Conservation (phyloP, 257 asterid species). For the Mentha longifolia region DNA sequence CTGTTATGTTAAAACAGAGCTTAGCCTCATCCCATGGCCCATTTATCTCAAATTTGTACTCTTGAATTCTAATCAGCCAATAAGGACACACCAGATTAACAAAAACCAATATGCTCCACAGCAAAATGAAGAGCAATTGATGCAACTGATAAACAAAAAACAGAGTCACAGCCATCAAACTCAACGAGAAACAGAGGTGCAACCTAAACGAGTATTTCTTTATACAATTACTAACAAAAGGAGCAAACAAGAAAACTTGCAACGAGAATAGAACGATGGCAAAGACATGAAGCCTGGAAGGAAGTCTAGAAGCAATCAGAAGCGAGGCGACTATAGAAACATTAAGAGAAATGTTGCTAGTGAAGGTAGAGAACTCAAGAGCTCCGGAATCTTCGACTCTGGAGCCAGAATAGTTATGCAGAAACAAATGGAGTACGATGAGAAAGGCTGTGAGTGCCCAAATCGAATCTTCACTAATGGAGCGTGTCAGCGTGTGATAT, state of each 20-base stretch:
- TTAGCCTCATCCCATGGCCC: slow-evolving; percentile 99
- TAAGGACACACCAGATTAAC: slow-evolving; percentile 86
- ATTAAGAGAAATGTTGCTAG: slow-evolving; percentile 55
- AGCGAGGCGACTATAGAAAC: slow-evolving; percentile 93
- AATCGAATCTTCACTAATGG: slow-evolving; percentile 90
- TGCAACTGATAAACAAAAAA: slow-evolving; percentile 55
- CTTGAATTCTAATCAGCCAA: slow-evolving; percentile 90
- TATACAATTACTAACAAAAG: slow-evolving; percentile 69
- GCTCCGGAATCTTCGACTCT: slow-evolving; percentile 52
- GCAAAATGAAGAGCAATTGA: slow-evolving; percentile 55
- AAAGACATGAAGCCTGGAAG: slow-evolving; percentile 83
- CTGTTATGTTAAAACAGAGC: slow-evolving; percentile 77
- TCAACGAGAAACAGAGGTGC: slow-evolving; percentile 69
- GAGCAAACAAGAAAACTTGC: slow-evolving; percentile 90
- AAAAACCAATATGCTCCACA: slow-evolving; percentile 59
- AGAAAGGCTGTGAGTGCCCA: slow-evolving; percentile 88
- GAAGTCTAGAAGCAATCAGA: slow-evolving; percentile 87
- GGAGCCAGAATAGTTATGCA: slow-evolving; percentile 55
- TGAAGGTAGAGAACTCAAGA: slow-evolving; percentile 55
- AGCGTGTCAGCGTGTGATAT: slow-evolving; percentile 80
- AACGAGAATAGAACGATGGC: slow-evolving; percentile 79
- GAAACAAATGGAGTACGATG: slow-evolving; percentile 50
- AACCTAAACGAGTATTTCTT: slow-evolving; percentile 70
- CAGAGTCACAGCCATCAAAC: slow-evolving; percentile 58
- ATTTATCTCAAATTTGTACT: slow-evolving; percentile 91